A percentile compares a stretch with the other conserved stretches of the same genome.
phyloP scores from a whole-genome alignment of 2,329 filamentous ascomycete genomes.

The Talaromyces funiculosus region DNA sequence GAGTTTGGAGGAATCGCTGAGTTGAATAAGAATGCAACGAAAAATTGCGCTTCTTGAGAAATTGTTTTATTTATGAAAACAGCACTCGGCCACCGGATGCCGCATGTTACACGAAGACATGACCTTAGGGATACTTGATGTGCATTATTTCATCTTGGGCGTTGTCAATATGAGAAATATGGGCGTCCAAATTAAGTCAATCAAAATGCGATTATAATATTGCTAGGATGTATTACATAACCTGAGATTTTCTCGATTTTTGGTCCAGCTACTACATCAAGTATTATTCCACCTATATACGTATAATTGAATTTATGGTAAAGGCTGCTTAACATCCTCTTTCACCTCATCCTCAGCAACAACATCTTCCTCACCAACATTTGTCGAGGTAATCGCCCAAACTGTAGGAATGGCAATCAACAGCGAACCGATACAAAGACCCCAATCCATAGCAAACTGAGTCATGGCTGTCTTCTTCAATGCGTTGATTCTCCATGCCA shows the following conservation, averaged over 20 bases:
- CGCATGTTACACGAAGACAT: neutral
- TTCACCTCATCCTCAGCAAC: constrained; percentile 1
- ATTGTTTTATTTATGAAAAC: too few species aligned
- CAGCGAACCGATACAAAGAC: constrained; percentile 41
- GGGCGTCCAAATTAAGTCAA: neutral
- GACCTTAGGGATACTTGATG: neutral
- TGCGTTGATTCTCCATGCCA: constrained; percentile 34
- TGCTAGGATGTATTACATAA: neutral
- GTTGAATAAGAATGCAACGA: neutral
- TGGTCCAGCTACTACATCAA: neutral
- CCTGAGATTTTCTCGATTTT: neutral
- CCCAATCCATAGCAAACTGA: constrained; percentile 45
- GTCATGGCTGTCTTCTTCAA: constrained; percentile 30
- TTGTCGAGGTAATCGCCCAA: constrained; percentile 35
- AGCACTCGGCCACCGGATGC: neutral
- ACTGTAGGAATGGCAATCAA: constrained; percentile 42
- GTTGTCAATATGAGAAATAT: neutral
- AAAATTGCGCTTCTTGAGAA: neutral
- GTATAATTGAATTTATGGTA: neutral
- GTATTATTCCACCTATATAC: too few species aligned
- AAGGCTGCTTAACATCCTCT: constrained; percentile 11
- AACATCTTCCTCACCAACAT: constrained; percentile 12
- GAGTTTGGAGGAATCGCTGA: neutral
- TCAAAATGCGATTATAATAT: too few species aligned
- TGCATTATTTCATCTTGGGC: neutral